Evolutionary conservation across 164 flowering plant species (phyloP).

Genomic region (grape (Vitis vinifera)): DNA sequence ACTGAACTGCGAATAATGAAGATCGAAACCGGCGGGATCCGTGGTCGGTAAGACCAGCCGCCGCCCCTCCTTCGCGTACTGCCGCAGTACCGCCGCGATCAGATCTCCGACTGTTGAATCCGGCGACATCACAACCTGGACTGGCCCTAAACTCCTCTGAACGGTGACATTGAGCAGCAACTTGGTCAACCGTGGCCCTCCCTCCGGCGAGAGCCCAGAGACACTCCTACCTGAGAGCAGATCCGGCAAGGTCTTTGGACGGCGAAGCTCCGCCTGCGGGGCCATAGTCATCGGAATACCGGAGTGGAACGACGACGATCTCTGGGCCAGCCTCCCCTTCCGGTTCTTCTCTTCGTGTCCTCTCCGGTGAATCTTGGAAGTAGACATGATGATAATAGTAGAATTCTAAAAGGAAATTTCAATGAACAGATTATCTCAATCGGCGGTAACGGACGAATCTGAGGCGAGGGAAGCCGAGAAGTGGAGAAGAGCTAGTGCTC

Average conservation of each 20-base stretch:
- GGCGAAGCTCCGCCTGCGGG: not conserved
- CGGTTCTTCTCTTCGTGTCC: slow-evolving; percentile 40
- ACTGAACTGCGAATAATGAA: slow-evolving; percentile 93
- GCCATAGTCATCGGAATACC: slow-evolving; percentile 11
- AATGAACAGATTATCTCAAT: slow-evolving; percentile 29
- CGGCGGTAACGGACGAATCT: slow-evolving; percentile 63
- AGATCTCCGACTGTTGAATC: slow-evolving; percentile 73
- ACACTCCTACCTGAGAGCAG: slow-evolving; percentile 2
- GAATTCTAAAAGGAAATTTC: not conserved
- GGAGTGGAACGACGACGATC: slow-evolving; percentile 72
- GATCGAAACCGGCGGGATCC: slow-evolving; percentile 53
- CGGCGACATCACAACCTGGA: slow-evolving; percentile 69
- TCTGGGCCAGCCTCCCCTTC: slow-evolving; percentile 44
- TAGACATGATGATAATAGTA: slow-evolving; percentile 31
- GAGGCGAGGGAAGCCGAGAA: slow-evolving; percentile 66
- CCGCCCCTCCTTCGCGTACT: slow-evolving; percentile 71
- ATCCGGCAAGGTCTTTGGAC: too few relatives aligned
- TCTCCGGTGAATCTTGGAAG: slow-evolving; percentile 28
- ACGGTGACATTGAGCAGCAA: slow-evolving; percentile 77
- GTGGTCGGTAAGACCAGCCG: slow-evolving; percentile 56
- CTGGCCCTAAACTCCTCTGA: slow-evolving; percentile 71
- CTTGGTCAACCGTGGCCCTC: slow-evolving; percentile 53
- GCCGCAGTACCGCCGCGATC: slow-evolving; percentile 50
- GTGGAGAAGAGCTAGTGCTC: slow-evolving; percentile 47
- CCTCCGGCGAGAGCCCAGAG: slow-evolving; percentile 11